phyloP scores from a whole-genome alignment of 352 stramenopile genomes.

The Globisporangium okanoganense region DNA sequence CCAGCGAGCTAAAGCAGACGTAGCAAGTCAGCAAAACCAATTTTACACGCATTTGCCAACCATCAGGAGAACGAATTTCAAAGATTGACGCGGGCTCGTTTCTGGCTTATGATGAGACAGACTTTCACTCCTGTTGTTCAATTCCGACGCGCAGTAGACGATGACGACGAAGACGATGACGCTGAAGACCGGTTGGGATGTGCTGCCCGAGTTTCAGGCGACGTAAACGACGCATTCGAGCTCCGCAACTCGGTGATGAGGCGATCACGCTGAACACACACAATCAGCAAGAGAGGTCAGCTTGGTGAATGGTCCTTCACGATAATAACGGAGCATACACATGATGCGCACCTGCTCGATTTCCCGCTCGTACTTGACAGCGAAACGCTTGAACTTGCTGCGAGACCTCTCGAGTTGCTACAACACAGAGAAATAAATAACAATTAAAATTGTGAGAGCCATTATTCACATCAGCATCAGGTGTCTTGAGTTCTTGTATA shows the following conservation, averaged over 20 bases:
- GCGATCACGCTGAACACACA: constrained; percentile 30
- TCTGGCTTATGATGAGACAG: background rate
- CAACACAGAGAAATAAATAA: constrained; percentile 4
- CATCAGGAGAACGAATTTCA: too few species aligned
- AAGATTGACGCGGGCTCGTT: background rate
- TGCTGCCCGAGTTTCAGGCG: constrained; percentile 24
- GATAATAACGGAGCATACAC: constrained; percentile 1
- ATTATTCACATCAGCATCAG: background rate
- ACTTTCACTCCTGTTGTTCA: background rate
- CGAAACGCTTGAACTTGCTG: constrained; percentile 86
- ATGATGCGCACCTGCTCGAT: constrained; percentile 59
- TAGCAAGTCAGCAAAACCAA: background rate
- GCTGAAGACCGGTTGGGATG: constrained; percentile 24
- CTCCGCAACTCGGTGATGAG: constrained; percentile 45
- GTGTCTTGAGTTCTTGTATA: constrained; percentile 17
- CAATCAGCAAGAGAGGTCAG: background rate
- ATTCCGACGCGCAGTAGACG: constrained; percentile 17
- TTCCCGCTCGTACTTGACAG: constrained; percentile 79
- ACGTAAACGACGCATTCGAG: constrained; percentile 41
- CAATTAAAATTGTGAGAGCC: background rate
- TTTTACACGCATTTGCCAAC: too few species aligned
- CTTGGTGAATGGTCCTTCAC: background rate
- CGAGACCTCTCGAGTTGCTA: constrained; percentile 80
- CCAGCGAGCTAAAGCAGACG: background rate
- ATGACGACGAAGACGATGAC: constrained; percentile 37